Base-by-base conservation (phyloP, 148 eudicot species). In the Gaultheria prostrata region DNA sequence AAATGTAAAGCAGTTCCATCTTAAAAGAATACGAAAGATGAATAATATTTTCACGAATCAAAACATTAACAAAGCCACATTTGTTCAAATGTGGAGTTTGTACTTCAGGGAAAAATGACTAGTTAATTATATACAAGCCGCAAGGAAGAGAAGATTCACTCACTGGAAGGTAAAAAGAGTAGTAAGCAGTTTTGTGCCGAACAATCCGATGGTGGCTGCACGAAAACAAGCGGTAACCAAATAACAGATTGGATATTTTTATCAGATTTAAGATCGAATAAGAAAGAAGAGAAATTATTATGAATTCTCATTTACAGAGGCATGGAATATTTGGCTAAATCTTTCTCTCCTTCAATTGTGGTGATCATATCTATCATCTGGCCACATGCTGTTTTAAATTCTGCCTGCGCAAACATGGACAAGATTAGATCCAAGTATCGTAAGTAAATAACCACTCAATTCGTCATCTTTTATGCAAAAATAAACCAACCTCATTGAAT, bases 321-420 rank as follows among this genome's bases (percentile, higher is more conserved):
- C 91, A 97, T 83, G n/a, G 97, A 90, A 87, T 93, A 97, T 79
- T 95, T 97, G 6, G 95, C 90, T 49, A 97, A 88, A 85, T 95
- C 98, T 87, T 95, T 93, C 82, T 95, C 95, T 90, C 98, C 99
- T 84, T 90, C 95, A 85, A 93, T 86, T 39, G 98, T 93, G 54
- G 98, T 95, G 80, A 95, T 93, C 85, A 93, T 84, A 93, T 97
- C 99, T 85, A 97, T 97, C 99, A 97, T 93, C 87, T 97, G 98
- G 82, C 99, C 99, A 56, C 91, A 91, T 73, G 95, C 90, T 86
- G 99, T 97, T 86, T 95, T 98, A 84, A 92, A 95, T 85, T 97
- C 99, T 51, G 93, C 95, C 99, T 97, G 85, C 20, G 26, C 17
- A 76, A 48, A 48, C 24, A 77, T 51, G 24, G 80, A 51, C 61